These are phyloP conservation scores for Staphylotrichum longicolle DNA, from an alignment of 495 filamentous ascomycete species.

Conservation along the genomic window DNA sequence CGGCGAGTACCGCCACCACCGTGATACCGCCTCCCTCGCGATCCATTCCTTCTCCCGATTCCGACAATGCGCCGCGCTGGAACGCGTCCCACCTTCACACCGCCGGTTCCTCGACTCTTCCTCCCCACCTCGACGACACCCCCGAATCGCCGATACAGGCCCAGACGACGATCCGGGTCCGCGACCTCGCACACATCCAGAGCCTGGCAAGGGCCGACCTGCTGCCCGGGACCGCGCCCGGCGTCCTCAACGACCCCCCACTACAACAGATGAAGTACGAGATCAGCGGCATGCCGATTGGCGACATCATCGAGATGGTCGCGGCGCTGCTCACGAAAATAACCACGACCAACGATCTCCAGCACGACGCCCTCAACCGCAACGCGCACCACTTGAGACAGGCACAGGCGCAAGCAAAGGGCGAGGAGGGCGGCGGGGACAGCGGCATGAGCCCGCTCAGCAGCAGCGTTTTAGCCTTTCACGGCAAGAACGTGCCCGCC, in stretches of 20 bases:
- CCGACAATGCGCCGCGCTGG: conserved; percentile 38
- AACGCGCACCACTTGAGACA: conserved; percentile 49
- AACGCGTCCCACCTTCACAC: conserved; percentile 16
- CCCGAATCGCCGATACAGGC: conserved; percentile 26
- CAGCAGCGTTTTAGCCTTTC: conserved; percentile 94
- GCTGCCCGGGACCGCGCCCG: conserved; percentile 46
- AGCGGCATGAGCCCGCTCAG: conserved; percentile 71
- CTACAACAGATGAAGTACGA: conserved; percentile 70
- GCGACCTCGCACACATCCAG: conserved; percentile 84
- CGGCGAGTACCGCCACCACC: conserved; percentile 35
- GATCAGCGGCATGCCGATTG: conserved; percentile 96
- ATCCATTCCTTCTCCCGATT: conserved; percentile 62
- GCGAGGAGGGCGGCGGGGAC: conserved; percentile 55
- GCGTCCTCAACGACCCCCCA: conserved; percentile 49
- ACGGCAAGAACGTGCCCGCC: conserved; percentile 96
- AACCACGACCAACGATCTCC: conserved; percentile 91
- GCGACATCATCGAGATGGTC: conserved; percentile 99
- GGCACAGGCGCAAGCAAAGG: conserved; percentile 40
- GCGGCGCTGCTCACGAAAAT: conserved; percentile 98
- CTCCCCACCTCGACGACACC: conserved; percentile 15
- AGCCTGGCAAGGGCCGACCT: conserved; percentile 77
- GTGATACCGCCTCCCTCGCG: conserved; percentile 28
- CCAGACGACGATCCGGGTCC: conserved; percentile 63
- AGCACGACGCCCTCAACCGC: conserved; percentile 67
- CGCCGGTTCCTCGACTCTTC: conserved; percentile 24